phyloP scores from a whole-genome alignment of 1,284 basidiomycete species.

The Pterula multifida region DNA sequence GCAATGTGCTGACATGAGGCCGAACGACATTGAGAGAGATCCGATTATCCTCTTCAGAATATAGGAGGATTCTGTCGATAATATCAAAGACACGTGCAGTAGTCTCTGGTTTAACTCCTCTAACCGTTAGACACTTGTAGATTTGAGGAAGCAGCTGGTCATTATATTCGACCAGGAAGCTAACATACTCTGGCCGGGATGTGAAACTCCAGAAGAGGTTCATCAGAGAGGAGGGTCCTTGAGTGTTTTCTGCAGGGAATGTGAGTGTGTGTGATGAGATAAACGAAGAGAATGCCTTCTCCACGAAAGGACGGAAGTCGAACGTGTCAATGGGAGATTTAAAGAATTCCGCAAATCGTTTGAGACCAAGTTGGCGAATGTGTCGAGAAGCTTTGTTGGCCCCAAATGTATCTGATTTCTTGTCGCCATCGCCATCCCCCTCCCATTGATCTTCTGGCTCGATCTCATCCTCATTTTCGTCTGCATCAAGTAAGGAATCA shows the following conservation, averaged over 20 bases:
- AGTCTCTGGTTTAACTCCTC: slow-evolving; percentile 82
- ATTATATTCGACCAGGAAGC: slow-evolving; percentile 65
- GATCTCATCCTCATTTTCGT: slow-evolving; percentile 12
- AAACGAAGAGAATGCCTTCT: slow-evolving; percentile 54
- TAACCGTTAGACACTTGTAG: slow-evolving; percentile 71
- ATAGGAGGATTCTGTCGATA: slow-evolving; percentile 60
- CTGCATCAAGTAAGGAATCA: slow-evolving; percentile 23
- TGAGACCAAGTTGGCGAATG: slow-evolving; percentile 76
- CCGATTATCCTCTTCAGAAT: slow-evolving; percentile 36
- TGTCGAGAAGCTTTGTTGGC: slow-evolving; percentile 38
- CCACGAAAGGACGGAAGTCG: slow-evolving; percentile 67
- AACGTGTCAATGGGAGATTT: slow-evolving; percentile 47
- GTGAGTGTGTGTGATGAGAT: slow-evolving; percentile 74
- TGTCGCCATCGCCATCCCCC: slow-evolving; percentile 25
- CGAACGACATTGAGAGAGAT: slow-evolving; percentile 52
- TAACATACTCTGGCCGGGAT: slow-evolving; percentile 40
- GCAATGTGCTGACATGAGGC: slow-evolving; percentile 67
- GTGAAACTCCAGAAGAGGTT: slow-evolving; percentile 84
- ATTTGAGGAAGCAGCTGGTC: slow-evolving; percentile 60
- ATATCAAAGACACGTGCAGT: slow-evolving; percentile 80
- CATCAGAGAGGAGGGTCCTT: slow-evolving; percentile 83
- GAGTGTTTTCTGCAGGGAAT: slow-evolving; percentile 81
- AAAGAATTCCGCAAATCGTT: slow-evolving; percentile 86
- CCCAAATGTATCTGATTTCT: slow-evolving; percentile 21
- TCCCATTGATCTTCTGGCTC: slow-evolving; percentile 21